Base-by-base conservation (phyloP, 805 yeast species). In the Kregervanrija pseudodelftensis region DNA sequence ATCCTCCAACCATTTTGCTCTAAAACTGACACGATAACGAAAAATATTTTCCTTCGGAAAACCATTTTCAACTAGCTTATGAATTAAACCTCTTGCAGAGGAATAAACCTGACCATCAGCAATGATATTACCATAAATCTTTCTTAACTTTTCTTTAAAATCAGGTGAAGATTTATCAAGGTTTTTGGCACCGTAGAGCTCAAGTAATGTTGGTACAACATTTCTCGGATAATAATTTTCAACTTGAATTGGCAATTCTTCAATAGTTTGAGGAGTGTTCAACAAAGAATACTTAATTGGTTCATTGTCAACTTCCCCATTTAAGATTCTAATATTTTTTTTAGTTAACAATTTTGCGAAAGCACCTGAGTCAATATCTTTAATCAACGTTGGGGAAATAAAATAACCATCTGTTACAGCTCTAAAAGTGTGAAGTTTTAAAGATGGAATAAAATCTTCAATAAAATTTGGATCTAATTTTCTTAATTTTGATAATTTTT, bases 391-490 rank as follows among this genome's bases (percentile, higher is more conserved):
- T 4, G 56, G 42, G 1, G 65, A 45, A 11, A 70, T 62, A 54
- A 70, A 67, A 42, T 66, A 56, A 36, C 57, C 61, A 49, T 69
- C 74, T 1, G 70, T 60, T 17, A 65, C 65, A 9, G 72, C 72
- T 51, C 73, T 56, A 49, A 68, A 70, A 8, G 49, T 54, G 33
- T 47, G 57, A 39, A 48, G 41, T 22, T 43, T 44, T 17, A 53
- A 36, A 17, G 47, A 45, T 15, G 57, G 55, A n/a, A 54, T 46
- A 36, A 51, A 53, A n/a, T 51, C 54, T 40, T 54, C 57, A 35
- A 52, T 43, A 41, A 50, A 48, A 64, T 43, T 37, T 4, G 39
- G 40, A 30, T 43, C 46, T n/a, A 43, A 15, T 14, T 39, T 11
- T 39, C 52, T 47, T n/a, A 49, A 14, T 22, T 45, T 44, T 9